These are phyloP conservation scores for Phytopythium delawarense DNA, from an alignment of 352 stramenopile genomes.

Conservation along the genomic window DNA sequence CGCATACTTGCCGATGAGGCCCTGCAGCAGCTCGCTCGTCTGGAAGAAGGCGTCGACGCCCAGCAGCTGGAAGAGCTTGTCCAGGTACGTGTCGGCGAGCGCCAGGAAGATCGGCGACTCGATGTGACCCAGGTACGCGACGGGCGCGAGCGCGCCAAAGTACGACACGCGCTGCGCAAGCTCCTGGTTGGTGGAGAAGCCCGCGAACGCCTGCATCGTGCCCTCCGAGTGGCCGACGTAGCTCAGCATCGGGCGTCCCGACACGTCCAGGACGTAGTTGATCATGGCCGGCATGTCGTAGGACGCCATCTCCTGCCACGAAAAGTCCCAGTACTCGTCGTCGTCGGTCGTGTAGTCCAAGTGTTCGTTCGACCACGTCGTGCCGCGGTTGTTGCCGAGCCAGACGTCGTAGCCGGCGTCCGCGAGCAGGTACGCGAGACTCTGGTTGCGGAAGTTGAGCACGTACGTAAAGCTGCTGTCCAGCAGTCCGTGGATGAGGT, in stretches of 20 bases:
- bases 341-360: constrained; percentile 36
- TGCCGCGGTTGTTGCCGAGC: constrained; percentile 67
- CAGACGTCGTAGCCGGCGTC: constrained; percentile 65
- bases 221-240: constrained; percentile 64
- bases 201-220: constrained; percentile 58
- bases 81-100: constrained; percentile 38
- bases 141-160: constrained; percentile 52
- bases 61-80: constrained; percentile 36
- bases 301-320: constrained; percentile 57
- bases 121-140: constrained; percentile 37
- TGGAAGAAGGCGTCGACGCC: constrained; percentile 46
- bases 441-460: constrained; percentile 56
- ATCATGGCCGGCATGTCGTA: constrained; percentile 67
- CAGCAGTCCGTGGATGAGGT: constrained; percentile 58
- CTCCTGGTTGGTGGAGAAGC: constrained; percentile 49
- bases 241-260: constrained; percentile 34
- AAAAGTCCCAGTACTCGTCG: constrained; percentile 57
- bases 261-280: constrained; percentile 40
- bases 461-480: constrained; percentile 63
- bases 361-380: constrained; percentile 59
- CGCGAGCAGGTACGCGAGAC: constrained; percentile 49
- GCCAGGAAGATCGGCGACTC: constrained; percentile 39
- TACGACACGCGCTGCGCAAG: constrained; percentile 59
- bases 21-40: constrained; percentile 42
- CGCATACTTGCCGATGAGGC: constrained; percentile 44